Percentiles rank a stretch among this genome's conserved stretches.
These are phyloP conservation scores for Litsea cubeba DNA, from an alignment of 164 flowering plant genomes.

Conservation along the genomic window DNA sequence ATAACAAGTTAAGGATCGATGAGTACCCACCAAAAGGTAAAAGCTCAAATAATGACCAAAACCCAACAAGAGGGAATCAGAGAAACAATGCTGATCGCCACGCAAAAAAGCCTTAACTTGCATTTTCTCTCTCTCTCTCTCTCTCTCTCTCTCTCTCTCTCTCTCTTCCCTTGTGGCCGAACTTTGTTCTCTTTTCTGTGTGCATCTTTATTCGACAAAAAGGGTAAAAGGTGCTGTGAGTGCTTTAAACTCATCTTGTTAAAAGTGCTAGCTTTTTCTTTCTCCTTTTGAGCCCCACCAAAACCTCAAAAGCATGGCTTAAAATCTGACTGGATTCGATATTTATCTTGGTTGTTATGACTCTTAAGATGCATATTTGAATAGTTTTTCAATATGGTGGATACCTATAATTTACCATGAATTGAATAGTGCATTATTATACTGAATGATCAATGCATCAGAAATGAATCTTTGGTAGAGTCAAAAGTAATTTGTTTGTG, in stretches of 20 bases:
- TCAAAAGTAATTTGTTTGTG: not conserved
- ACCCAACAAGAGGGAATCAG: not conserved
- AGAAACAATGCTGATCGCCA: not conserved
- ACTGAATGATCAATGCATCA: too few relatives aligned
- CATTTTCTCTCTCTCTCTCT: too few relatives aligned
- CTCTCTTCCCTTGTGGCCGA: not conserved
- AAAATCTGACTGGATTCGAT: not conserved
- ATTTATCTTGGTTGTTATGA: not conserved
- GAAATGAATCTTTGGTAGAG: not conserved
- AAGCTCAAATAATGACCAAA: too few relatives aligned
- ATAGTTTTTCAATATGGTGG: not conserved
- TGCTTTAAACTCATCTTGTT: not conserved
- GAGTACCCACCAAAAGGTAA: not conserved
- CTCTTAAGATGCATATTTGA: not conserved
- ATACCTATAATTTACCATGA: not conserved
- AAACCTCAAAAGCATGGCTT: not conserved
- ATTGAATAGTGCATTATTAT: not conserved
- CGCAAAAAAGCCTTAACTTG: not conserved
- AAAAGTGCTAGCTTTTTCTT: not conserved
- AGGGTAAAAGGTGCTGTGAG: not conserved
- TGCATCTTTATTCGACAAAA: not conserved
- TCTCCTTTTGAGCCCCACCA: not conserved
- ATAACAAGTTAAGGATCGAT: not conserved
- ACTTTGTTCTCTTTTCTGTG: not conserved
- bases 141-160: too few relatives aligned